Evolutionary conservation across 768 basidiomycete species (phyloP), one percentile per base, ranked within the genome.

Genomic region (Tubosaeta sp.): DNA sequence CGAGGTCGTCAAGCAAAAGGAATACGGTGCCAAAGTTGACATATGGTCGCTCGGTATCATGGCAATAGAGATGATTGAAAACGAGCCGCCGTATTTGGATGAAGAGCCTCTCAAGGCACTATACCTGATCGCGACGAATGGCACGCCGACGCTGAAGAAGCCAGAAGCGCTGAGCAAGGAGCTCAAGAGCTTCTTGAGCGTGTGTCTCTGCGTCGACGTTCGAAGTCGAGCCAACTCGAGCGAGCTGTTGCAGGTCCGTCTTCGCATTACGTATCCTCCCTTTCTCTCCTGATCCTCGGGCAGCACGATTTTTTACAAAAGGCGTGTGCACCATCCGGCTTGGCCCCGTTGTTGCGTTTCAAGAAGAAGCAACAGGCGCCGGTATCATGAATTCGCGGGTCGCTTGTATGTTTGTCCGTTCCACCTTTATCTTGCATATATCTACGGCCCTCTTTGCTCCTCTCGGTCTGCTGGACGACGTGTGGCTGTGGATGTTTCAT

Each of bases 31-130:
- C 25, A 95, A 95, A 70, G 94, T 95, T 19, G 94, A 95, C 62
- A 92, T 97, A 46, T 97, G 94, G 94, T 93, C 91, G 12, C 80
- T 97, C 9, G 94, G 94, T 5, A 97, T 97, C 72, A 95, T 97
- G 93, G 93, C 93, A 5, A 97, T 97, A 55, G 92, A 97, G 77
- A 97, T 97, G 95, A 95, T 97, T 57, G 94, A 97, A 70, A 94
- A 92, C 63, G 94, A 97, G 70, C 94, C 94, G 2, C 94, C 94
- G 6, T 95, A 97, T 68, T 76, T 97, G 37, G 92, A 95, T 59
- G 94, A 97, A 66, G 94, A 97, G 62, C 94, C 94, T 0, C 75
- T 95, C 54, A 91, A 95, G 74, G 94, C 95, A 17, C 72, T 97
- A 43, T 97, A 97, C 70, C 73, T 97, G 55, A 97, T 97, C 62